phyloP scores from a whole-genome alignment of 1,284 basidiomycete genomes.

The Boletus sp. region DNA sequence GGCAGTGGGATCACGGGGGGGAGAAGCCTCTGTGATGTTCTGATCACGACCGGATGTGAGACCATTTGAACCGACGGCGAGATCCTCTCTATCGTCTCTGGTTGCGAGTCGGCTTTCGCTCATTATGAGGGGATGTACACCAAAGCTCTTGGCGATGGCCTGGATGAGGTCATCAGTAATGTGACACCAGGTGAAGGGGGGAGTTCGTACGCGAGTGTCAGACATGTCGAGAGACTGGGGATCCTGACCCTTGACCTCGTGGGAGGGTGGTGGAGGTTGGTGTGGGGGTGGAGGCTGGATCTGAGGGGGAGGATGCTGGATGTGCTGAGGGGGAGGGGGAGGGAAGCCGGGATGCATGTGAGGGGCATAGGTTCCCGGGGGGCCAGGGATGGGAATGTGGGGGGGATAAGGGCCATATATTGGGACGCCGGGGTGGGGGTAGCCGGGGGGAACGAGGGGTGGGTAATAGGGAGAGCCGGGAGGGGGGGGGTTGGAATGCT shows the following conservation, averaged over 20 bases:
- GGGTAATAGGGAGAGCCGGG: slow-evolving; percentile 38
- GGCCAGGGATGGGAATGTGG: slow-evolving; percentile 47
- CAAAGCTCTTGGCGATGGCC: slow-evolving; percentile 75
- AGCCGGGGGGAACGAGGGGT: slow-evolving; percentile 46
- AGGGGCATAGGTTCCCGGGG: slow-evolving; percentile 50
- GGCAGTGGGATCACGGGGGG: slow-evolving; percentile 57
- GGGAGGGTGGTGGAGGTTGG: slow-evolving; percentile 1
- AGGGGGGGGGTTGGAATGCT: slow-evolving; percentile 33
- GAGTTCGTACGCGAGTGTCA: slow-evolving; percentile 50
- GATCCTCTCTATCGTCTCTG: slow-evolving; percentile 60
- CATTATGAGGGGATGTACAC: slow-evolving; percentile 68
- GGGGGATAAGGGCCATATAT: slow-evolving; percentile 47
- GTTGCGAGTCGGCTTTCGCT: slow-evolving; percentile 55
- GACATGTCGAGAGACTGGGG: slow-evolving; percentile 76
- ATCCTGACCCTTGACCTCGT: slow-evolving; percentile 67
- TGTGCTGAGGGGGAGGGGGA: background rate
- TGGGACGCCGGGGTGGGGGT: slow-evolving; percentile 41
- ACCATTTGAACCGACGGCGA: slow-evolving; percentile 69
- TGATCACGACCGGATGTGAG: slow-evolving; percentile 68
- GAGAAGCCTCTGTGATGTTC: slow-evolving; percentile 49
- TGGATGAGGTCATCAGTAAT: slow-evolving; percentile 25
- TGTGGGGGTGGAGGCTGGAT: background rate
- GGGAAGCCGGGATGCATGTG: too few relatives aligned
- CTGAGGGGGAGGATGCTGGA: too few relatives aligned
- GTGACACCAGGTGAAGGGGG: background rate